These are phyloP conservation scores for Casaregolazyma suthepensis DNA, from an alignment of 1,139 yeast genomes.

Conservation along the genomic window DNA sequence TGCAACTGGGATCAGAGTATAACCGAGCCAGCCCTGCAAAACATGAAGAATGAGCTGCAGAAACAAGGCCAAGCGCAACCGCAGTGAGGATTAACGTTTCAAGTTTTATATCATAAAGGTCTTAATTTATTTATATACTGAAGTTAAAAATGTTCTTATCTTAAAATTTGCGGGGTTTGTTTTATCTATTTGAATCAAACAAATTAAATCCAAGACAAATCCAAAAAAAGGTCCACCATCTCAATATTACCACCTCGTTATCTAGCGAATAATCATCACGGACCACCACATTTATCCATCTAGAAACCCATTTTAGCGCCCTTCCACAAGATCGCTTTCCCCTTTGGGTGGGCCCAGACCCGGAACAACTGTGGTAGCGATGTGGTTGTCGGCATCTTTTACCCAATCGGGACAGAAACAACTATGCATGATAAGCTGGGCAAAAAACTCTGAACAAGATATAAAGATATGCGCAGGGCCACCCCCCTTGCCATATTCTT, in stretches of 20 bases:
- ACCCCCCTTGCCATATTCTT: background rate
- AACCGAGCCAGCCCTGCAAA: slow-evolving; percentile 32
- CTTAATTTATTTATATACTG: background rate
- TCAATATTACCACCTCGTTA: background rate
- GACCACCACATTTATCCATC: background rate
- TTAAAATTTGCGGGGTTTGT: background rate
- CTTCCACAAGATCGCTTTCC: background rate
- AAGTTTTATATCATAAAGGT: background rate
- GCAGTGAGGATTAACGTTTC: background rate
- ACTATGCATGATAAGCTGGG: background rate
- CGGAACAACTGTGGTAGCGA: background rate
- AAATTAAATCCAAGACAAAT: background rate
- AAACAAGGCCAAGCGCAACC: slow-evolving; percentile 3
- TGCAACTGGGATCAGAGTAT: slow-evolving; percentile 44
- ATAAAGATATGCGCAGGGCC: background rate
- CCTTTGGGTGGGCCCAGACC: background rate
- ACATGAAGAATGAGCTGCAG: slow-evolving; percentile 25
- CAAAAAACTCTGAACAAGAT: background rate
- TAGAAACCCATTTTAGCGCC: background rate
- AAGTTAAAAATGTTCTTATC: background rate
- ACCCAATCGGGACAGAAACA: background rate
- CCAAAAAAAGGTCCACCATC: background rate
- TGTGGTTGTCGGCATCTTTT: background rate
- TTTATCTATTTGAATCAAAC: background rate
- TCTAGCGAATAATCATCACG: background rate